Conservation (phyloP, 305 asterid species). For the Solanum aculeatissimum region DNA sequence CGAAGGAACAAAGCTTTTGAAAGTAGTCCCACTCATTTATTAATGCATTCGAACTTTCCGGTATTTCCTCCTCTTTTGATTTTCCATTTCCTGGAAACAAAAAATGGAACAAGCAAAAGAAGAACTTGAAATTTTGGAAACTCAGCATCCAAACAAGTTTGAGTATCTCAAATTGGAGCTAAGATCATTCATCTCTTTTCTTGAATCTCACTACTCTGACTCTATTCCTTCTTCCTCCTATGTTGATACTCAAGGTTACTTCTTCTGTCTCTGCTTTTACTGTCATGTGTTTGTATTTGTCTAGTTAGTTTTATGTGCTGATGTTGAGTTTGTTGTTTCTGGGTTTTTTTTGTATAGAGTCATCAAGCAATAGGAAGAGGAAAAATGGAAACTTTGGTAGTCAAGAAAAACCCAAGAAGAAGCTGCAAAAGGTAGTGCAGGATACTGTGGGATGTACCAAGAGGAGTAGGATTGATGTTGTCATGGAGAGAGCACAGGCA, state of each 20-base stretch:
- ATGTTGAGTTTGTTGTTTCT: neutral
- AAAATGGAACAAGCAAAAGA: slow-evolving; percentile 35
- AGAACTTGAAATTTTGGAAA: slow-evolving; percentile 45
- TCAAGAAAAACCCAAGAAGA: neutral
- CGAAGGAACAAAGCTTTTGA: neutral
- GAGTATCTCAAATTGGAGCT: slow-evolving; percentile 33
- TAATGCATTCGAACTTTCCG: neutral
- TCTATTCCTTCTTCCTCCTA: slow-evolving; percentile 6
- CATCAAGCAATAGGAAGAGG: slow-evolving; percentile 37
- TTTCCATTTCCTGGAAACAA: neutral
- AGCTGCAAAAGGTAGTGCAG: neutral
- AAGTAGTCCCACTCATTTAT: neutral
- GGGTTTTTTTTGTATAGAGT: slow-evolving; percentile 16
- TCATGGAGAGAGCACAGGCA: slow-evolving; percentile 36
- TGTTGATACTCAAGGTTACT: slow-evolving; percentile 35
- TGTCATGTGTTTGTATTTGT: neutral
- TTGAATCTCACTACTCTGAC: slow-evolving; percentile 14
- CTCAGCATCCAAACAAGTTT: slow-evolving; percentile 31
- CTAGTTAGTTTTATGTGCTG: neutral
- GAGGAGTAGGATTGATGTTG: slow-evolving; percentile 34
- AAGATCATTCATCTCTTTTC: slow-evolving; percentile 27
- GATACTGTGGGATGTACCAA: neutral
- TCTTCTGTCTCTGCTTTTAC: neutral
- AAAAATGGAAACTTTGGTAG: neutral
- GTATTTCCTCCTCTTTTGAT: neutral